Conservation (phyloP, 345 rosid species). For the Pistacia atlantica region DNA sequence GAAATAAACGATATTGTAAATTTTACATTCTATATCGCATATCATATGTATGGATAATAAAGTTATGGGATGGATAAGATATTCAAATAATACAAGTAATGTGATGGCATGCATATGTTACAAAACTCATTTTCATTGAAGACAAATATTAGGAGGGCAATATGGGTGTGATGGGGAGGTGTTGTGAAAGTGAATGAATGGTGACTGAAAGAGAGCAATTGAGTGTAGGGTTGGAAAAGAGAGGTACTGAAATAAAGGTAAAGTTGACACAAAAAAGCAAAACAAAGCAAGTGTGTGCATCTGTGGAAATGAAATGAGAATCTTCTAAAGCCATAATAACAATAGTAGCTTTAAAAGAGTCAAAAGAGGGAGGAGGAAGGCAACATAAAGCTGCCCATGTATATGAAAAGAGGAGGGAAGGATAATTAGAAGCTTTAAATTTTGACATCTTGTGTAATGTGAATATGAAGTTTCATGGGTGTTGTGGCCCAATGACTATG, state of each 20-base stretch:
- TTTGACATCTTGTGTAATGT: background rate
- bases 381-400: background rate
- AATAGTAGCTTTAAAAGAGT: background rate
- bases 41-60: too few relatives aligned
- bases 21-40: too few relatives aligned
- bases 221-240: constrained; percentile 11
- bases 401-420: constrained; percentile 5
- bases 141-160: background rate
- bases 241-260: background rate
- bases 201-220: background rate
- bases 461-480: background rate
- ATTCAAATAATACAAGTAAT: background rate
- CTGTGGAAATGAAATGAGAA: constrained; percentile 5
- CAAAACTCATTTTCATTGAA: background rate
- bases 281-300: background rate
- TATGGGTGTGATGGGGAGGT: background rate
- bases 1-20: too few relatives aligned
- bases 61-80: too few relatives aligned
- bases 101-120: too few relatives aligned
- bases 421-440: constrained; percentile 1
- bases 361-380: constrained; percentile 18
- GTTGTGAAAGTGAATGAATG: too few relatives aligned
- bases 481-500: constrained; percentile 15
- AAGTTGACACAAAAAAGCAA: background rate
- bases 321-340: constrained; percentile 28